phyloP scores from a whole-genome alignment of 495 filamentous ascomycete genomes.

The Penicillium dipodomyicola region DNA sequence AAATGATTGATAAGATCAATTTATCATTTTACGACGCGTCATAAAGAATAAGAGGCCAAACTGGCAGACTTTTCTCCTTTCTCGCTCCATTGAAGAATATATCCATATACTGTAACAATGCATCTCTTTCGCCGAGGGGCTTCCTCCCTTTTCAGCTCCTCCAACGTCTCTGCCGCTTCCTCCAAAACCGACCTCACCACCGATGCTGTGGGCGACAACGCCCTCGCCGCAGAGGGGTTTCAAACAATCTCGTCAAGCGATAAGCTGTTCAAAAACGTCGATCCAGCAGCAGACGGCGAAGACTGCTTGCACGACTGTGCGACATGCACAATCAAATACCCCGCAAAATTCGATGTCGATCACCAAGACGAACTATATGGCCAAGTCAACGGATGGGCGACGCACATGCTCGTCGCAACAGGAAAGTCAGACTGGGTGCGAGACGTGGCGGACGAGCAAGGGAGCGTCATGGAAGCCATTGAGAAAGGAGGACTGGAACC shows the following conservation, averaged over 20 bases:
- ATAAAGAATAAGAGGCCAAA: neutral
- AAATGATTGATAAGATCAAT: slow-evolving; percentile 37
- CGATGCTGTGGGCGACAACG: slow-evolving; percentile 24
- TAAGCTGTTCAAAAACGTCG: slow-evolving; percentile 51
- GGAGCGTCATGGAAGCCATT: slow-evolving; percentile 93
- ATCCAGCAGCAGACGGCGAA: slow-evolving; percentile 75
- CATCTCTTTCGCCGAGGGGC: slow-evolving; percentile 40
- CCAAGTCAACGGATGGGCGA: slow-evolving; percentile 81
- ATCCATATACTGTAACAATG: slow-evolving; percentile 22
- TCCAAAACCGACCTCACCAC: slow-evolving; percentile 28
- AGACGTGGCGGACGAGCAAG: slow-evolving; percentile 85
- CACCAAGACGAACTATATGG: slow-evolving; percentile 80
- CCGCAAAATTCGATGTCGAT: slow-evolving; percentile 72
- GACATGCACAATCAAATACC: slow-evolving; percentile 75
- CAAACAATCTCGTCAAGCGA: slow-evolving; percentile 35
- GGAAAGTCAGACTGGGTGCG: slow-evolving; percentile 93
- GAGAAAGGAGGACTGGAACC: slow-evolving; percentile 59
- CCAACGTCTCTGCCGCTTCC: slow-evolving; percentile 30
- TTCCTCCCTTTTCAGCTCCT: slow-evolving; percentile 36
- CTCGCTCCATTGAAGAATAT: neutral
- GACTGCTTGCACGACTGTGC: slow-evolving; percentile 89
- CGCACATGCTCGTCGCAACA: slow-evolving; percentile 88
- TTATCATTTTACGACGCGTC: slow-evolving; percentile 6
- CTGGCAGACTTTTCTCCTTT: neutral
- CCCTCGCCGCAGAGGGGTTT: slow-evolving; percentile 37